These are phyloP conservation scores for Plasmopara halstedii DNA, from an alignment of 352 stramenopile genomes.

Conservation along the genomic window DNA sequence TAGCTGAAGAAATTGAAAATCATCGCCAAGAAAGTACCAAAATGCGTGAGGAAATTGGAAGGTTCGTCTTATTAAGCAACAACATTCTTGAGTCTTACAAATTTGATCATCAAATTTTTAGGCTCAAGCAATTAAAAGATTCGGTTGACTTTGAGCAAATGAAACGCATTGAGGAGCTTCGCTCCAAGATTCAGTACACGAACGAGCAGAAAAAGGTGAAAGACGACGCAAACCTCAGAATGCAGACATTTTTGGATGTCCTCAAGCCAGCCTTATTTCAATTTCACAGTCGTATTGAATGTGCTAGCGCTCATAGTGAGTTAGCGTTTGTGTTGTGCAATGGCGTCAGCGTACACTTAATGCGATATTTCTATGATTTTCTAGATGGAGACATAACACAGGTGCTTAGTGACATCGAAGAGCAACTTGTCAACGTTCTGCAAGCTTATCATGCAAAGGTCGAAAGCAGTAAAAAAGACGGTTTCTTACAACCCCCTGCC, in stretches of 20 bases:
- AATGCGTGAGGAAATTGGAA: slow-evolving; percentile 72
- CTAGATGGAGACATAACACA: slow-evolving; percentile 69
- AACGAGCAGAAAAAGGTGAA: slow-evolving; percentile 75
- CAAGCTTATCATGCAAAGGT: slow-evolving; percentile 63
- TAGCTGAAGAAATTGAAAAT: slow-evolving; percentile 76
- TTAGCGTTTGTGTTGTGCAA: background rate
- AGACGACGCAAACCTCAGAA: slow-evolving; percentile 57
- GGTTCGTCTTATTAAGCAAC: slow-evolving; percentile 25
- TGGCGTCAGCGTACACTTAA: background rate
- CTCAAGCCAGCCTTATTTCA: slow-evolving; percentile 57
- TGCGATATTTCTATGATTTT: background rate
- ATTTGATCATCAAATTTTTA: slow-evolving; percentile 8
- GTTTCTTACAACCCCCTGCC: slow-evolving; percentile 1
- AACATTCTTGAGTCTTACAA: background rate
- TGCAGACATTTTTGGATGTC: slow-evolving; percentile 53
- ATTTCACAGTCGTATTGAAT: slow-evolving; percentile 66
- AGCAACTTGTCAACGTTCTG: slow-evolving; percentile 56
- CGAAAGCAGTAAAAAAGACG: slow-evolving; percentile 33
- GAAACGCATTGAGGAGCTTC: slow-evolving; percentile 67
- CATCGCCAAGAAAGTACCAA: slow-evolving; percentile 59
- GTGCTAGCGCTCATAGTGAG: slow-evolving; percentile 55
- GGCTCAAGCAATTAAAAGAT: slow-evolving; percentile 77
- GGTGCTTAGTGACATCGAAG: slow-evolving; percentile 66
- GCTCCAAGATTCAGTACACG: slow-evolving; percentile 47
- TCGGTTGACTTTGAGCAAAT: slow-evolving; percentile 69